phyloP scores from a whole-genome alignment of 305 asterid genomes.

The Fraxinus paxiana region DNA sequence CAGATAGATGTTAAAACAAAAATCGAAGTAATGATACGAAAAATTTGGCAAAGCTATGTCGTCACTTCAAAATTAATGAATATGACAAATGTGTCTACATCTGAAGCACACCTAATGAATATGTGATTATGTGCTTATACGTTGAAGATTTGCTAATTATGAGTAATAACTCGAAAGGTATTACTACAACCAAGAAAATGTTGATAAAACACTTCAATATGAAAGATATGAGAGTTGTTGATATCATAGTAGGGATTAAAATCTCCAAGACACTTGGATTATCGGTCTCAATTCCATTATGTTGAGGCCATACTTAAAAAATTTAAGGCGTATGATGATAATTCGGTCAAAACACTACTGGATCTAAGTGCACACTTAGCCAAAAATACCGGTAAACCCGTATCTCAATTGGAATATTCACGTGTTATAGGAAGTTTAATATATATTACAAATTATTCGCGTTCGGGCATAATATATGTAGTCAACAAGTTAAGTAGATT shows the following conservation, averaged over 20 bases:
- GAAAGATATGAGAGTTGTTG: background rate
- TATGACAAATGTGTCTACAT: background rate
- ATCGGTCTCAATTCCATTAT: background rate
- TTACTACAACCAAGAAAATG: background rate
- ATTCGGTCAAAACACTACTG: background rate
- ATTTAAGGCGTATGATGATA: too few relatives aligned
- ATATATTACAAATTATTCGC: background rate
- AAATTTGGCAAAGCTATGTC: background rate
- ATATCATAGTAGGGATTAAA: background rate
- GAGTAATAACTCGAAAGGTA: background rate
- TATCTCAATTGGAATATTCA: background rate
- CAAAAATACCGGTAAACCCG: too few relatives aligned
- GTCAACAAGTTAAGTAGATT: background rate
- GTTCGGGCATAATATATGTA: background rate
- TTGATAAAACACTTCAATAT: background rate
- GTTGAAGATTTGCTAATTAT: background rate
- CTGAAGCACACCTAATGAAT: background rate
- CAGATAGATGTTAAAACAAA: too few relatives aligned
- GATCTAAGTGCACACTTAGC: too few relatives aligned
- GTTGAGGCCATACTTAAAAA: background rate
- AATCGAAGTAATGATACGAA: background rate
- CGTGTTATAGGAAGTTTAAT: background rate
- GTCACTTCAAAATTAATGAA: background rate
- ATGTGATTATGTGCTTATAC: too few relatives aligned
- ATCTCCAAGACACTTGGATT: background rate